Evolutionary conservation across 2,329 filamentous ascomycete genomes (phyloP), one percentile per base, ranked within the genome.

Genomic region (Fusarium avenaceum): DNA sequence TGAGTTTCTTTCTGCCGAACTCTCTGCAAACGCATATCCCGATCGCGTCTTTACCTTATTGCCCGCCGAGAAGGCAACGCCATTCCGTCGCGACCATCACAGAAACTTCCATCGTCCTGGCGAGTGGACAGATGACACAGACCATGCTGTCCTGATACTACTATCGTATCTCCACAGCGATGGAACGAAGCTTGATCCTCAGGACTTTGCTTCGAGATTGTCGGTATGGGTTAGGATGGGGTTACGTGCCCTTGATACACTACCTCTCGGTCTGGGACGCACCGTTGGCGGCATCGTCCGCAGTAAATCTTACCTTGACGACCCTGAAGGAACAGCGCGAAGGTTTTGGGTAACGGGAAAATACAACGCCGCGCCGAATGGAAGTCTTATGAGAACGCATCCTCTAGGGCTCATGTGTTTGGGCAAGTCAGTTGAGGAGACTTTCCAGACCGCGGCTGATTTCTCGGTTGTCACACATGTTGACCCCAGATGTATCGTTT

Each of bases 51-150:
- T 85, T 68, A 79, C 76, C 4, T 76, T 86, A 2, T 59, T 72
- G 3, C 78, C 78, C 4, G 22, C 51, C 6, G 77, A 77, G 3
- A 57, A 75, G 10, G 76, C 77, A 0, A 85, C 83, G 1, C 77
- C 79, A 1, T 80, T 81, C 62, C 75, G 79, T 19, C 73, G 77
- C n/a, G 84, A 85, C 66, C 67, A 74, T 7, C 84, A 86, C 66
- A 77, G 83, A 48, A 77, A 78, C 51, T 80, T 80, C 28, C 80
- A 83, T 35, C 69, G 73, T 4, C 70, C 76, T 1, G 79, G 80
- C 24, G 79, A 82, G 40, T 86, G 84, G 84, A 87, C 84, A 0
- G 84, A 87, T 61, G 85, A 87, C 71, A 87, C 85, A 0, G 85
- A 86, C 64, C 84, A 87, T 72, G 81, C 84, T 4, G 76, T 85